Evolutionary conservation across 129 eudicot species (phyloP), one percentile per base, ranked within the genome.

Genomic region (Ambrosia artemisiifolia): DNA sequence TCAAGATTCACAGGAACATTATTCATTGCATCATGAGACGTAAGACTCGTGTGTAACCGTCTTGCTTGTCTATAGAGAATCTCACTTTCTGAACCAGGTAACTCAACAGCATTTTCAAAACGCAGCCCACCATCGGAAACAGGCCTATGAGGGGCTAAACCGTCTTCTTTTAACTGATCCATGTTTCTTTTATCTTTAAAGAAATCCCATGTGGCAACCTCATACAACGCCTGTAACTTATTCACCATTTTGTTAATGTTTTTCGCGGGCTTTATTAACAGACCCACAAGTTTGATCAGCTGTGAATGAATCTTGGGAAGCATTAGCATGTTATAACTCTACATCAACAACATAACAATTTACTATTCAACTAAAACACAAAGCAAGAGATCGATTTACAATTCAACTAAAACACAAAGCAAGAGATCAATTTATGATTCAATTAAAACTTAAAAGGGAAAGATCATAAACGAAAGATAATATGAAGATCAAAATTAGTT

Each of bases 11-110:
- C 77, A 0, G 98, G 98, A 61, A 92, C 67, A 49, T 87, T 85
- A 67, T 81, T 86, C 96, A 92, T 92, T 1, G 95, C 87, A 51
- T 92, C 96, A 5, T 79, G 86, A 47, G 96, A 92, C 1, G 96
- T 89, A 40, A 92, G 95, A 72, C 89, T 85, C 9, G 82, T 92
- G 74, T 89, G 90, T 65, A 92, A 67, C 34, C 98, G 85, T 36
- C 96, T 83, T 16, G 77, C 82, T 69, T 91, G 98, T 42, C 96
- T 86, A 61, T 85, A 92, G 57, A 92, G 87, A 35, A 60, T 78
- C 46, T 83, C 94, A 19, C 85, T 80, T 10, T 85, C 84, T 11
- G 71, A 44, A 72, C 57, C 81, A 11, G 96, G 95, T 66, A 92
- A 80, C 71, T 82, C 80, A 74, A 92, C 67, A 5, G 88, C 86